phyloP scores from a whole-genome alignment of 495 filamentous ascomycete species.

The Penicillium subrubescens region DNA sequence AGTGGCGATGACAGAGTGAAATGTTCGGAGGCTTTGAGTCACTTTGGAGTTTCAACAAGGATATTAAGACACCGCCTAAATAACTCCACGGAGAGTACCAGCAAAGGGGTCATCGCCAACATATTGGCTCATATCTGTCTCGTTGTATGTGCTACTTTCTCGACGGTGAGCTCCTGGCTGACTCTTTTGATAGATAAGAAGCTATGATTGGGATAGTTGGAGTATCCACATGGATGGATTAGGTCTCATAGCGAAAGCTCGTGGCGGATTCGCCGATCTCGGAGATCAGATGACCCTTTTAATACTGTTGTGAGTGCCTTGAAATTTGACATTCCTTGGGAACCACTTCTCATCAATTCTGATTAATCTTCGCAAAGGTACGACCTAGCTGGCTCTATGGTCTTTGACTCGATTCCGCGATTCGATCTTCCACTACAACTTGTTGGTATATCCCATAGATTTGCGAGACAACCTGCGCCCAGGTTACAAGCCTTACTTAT shows the following conservation, averaged over 20 bases:
- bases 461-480: background rate
- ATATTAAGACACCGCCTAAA: constrained; percentile 4
- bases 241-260: constrained; percentile 3
- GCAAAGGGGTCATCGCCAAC: constrained; percentile 8
- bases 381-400: constrained; percentile 6
- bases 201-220: constrained; percentile 1
- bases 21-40: constrained; percentile 5
- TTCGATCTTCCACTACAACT: background rate
- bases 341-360: background rate
- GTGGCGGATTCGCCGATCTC: constrained; percentile 7
- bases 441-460: background rate
- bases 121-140: constrained; percentile 9
- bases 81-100: constrained; percentile 7
- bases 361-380: constrained; percentile 1
- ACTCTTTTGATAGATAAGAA: too few relatives aligned
- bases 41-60: constrained; percentile 3
- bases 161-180: too few relatives aligned
- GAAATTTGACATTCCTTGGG: background rate
- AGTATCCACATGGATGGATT: constrained; percentile 4
- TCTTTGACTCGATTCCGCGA: constrained; percentile 5
- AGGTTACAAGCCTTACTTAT: constrained; percentile 7
- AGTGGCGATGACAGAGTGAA: constrained; percentile 5
- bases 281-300: constrained; percentile 4
- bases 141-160: constrained; percentile 1
- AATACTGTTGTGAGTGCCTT: constrained; percentile 7